Percentiles rank a stretch among this genome's conserved stretches.
phyloP scores from a whole-genome alignment of 225 moss, liverwort and hornwort genomes.

The Sphagnum contortum region DNA sequence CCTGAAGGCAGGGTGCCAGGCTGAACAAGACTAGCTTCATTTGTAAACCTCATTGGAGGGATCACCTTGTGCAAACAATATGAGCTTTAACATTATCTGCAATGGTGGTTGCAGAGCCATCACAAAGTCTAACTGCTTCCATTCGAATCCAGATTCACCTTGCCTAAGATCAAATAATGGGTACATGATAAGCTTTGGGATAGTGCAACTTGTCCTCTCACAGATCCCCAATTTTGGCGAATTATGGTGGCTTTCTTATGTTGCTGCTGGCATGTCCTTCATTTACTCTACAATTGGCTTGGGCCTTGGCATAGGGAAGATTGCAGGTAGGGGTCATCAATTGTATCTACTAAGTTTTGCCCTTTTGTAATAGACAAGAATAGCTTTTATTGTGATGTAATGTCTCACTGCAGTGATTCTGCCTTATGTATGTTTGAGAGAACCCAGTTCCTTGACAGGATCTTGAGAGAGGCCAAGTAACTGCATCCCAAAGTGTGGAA shows the following conservation, averaged over 20 bases:
- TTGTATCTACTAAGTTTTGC: background rate
- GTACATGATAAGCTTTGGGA: slow-evolving; percentile 54
- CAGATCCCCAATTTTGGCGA: slow-evolving; percentile 76
- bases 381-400: background rate
- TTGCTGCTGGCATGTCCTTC: slow-evolving; percentile 79
- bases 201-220: slow-evolving; percentile 56
- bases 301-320: slow-evolving; percentile 56
- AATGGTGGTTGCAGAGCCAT: slow-evolving; percentile 42
- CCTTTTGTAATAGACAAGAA: background rate
- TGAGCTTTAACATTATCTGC: no score
- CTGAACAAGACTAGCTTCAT: no score
- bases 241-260: slow-evolving; percentile 86
- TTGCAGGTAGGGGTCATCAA: slow-evolving; percentile 22
- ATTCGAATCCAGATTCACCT: background rate
- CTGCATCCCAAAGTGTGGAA: no score
- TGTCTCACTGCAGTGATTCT: no score
- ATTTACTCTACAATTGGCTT: slow-evolving; percentile 61
- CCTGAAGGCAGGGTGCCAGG: no score
- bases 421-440: no score
- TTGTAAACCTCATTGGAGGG: no score
- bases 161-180: slow-evolving; percentile 52
- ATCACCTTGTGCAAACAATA: no score
- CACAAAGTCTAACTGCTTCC: slow-evolving; percentile 44
- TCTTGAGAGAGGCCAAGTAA: no score
- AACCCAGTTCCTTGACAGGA: no score